Evolutionary conservation across 148 eudicot species (phyloP).

Genomic region (Pouteria glomerata): DNA sequence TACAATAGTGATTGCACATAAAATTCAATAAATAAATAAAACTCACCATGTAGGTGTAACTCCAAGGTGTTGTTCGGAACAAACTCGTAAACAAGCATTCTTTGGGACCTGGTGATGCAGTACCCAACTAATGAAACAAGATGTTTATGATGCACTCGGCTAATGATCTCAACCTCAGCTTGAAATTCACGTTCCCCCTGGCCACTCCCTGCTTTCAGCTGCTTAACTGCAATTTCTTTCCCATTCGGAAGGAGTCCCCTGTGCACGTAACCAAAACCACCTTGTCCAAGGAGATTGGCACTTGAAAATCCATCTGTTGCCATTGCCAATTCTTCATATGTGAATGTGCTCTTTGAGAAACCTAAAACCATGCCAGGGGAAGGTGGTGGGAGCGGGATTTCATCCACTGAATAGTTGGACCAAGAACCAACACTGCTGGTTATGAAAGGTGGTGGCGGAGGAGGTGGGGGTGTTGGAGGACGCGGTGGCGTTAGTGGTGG

Average conservation of each 20-base stretch:
- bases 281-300: constrained; percentile 79
- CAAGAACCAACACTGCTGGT: constrained; percentile 79
- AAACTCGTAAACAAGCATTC: constrained; percentile 88
- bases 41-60: constrained; percentile 71
- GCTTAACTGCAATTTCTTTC: constrained; percentile 84
- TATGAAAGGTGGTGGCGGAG: constrained; percentile 40
- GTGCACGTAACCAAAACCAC: constrained; percentile 92
- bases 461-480: constrained; percentile 25
- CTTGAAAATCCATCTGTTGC: constrained; percentile 78
- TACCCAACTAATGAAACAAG: constrained; percentile 95
- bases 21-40: neutral
- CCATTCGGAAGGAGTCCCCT: constrained; percentile 86
- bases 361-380: constrained; percentile 75
- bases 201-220: constrained; percentile 83
- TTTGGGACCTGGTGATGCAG: constrained; percentile 73
- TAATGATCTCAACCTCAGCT: constrained; percentile 94
- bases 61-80: constrained; percentile 81
- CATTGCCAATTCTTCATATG: constrained; percentile 80
- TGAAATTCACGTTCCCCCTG: constrained; percentile 92
- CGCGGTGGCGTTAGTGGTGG: constrained; percentile 60
- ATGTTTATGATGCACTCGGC: constrained; percentile 94
- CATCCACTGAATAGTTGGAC: constrained; percentile 58
- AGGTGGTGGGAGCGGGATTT: constrained; percentile 53
- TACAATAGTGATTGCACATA: too few relatives aligned
- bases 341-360: constrained; percentile 67